Percentiles rank a stretch among this genome's conserved stretches.
phyloP scores from a whole-genome alignment of 2,329 filamentous ascomycete genomes.

The Colletotrichum chrysophilum region DNA sequence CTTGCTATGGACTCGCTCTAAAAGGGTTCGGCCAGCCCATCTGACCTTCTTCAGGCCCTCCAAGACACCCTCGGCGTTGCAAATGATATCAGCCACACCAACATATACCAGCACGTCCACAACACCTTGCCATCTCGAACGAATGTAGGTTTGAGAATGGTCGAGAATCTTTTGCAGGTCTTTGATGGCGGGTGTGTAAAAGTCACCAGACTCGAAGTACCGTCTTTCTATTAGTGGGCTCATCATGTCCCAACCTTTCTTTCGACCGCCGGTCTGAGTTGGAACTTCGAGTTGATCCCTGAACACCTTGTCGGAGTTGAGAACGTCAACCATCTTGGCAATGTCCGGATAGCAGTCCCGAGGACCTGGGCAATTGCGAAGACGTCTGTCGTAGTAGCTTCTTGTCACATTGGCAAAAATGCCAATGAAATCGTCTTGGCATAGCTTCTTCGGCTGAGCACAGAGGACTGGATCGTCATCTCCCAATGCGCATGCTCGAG shows the following conservation, averaged over 20 bases:
- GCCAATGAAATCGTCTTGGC: neutral
- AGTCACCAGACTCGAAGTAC: neutral
- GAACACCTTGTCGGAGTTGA: neutral
- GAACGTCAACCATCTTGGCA: neutral
- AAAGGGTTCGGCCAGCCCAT: neutral
- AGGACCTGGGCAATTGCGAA: neutral
- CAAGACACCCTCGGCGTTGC: slow-evolving; percentile 6
- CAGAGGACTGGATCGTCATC: neutral
- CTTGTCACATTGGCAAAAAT: neutral
- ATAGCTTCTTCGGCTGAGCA: neutral
- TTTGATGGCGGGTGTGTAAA: neutral
- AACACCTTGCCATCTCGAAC: neutral
- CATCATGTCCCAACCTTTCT: neutral
- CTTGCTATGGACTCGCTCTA: neutral
- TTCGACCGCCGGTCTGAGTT: neutral
- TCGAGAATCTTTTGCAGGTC: neutral
- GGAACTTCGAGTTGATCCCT: neutral
- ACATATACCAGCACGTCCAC: neutral
- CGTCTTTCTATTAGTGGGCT: neutral
- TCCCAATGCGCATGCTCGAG: neutral
- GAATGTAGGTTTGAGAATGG: neutral
- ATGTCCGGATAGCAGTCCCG: slow-evolving; percentile 3
- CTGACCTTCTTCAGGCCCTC: neutral
- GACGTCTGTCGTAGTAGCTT: neutral
- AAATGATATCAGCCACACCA: neutral